Conservation (phyloP, 768 basidiomycete species). For the Tylopilus subfusipes region DNA sequence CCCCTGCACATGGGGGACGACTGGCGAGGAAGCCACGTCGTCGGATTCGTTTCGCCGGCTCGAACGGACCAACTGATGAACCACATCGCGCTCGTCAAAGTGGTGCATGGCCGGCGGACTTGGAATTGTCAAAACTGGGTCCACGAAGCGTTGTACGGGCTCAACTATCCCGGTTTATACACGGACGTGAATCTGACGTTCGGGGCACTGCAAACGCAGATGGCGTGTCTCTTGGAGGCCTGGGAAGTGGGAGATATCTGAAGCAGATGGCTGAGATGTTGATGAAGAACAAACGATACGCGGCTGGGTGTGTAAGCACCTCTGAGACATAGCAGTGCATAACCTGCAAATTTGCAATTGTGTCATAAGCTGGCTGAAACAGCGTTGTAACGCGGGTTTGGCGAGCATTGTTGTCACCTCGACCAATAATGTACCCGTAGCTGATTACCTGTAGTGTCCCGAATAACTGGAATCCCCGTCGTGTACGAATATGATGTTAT, state of each 20-base stretch:
- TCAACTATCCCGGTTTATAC: conserved; percentile 11
- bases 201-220: conserved; percentile 21
- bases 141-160: conserved; percentile 15
- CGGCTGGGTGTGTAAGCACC: background rate
- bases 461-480: too few species aligned
- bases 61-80: conserved; percentile 9
- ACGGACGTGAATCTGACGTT: conserved; percentile 17
- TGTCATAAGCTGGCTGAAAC: background rate
- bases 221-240: conserved; percentile 26
- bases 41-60: conserved; percentile 19
- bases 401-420: too few species aligned
- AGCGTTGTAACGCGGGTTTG: too few species aligned
- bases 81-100: conserved; percentile 12
- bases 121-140: conserved; percentile 33
- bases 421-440: too few species aligned
- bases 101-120: conserved; percentile 12
- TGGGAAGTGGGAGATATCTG: conserved; percentile 29
- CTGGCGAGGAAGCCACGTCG: conserved; percentile 24
- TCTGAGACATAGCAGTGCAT: background rate
- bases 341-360: background rate
- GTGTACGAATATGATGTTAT: too few species aligned
- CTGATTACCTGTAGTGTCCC: too few species aligned
- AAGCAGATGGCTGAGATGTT: background rate
- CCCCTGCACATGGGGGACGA: background rate
- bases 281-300: background rate